Evolutionary conservation across 352 stramenopile species (phyloP), one percentile per base, ranked within the genome.

Genomic region (Saprolegnia diclina): DNA sequence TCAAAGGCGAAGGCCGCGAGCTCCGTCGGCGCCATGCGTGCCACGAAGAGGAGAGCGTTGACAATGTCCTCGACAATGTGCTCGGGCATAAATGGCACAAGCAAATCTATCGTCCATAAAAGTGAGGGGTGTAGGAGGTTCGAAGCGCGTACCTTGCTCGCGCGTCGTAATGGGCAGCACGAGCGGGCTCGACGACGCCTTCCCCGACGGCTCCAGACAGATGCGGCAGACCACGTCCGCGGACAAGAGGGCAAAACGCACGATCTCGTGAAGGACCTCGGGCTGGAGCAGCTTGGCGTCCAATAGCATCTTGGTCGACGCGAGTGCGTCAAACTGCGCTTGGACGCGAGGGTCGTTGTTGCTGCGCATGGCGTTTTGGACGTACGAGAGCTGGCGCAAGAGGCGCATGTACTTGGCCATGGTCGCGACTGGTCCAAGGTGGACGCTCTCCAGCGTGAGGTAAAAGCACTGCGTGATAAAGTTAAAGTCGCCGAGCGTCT

Each of bases 391-490:
- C 66, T 98, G 90, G 1, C 92, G 90, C 10, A 96, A 75, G n/a
- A 97, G 73, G 22, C 83, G 81, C 81, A 92, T 91, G 71, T 92
- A 92, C 56, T 88, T 79, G 6, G 82, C 80, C 24, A 95, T 90
- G 52, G 85, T 87, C 0, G 82, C 84, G 4, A 98, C 88, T 7
- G 96, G 83, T 5, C 93, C 95, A 0, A 99, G 81, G 67, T 98
- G 92, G 48, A 99, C 74, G 1, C 91, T 83, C 22, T 95, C 81
- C 46, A 91, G 92, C 14, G 90, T 96, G 50, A 97, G 85, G 73
- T 98, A 99, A 74, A 98, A 99, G 71, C 90, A 98, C 44, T 96
- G 84, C 13, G 97, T 97, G 74, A 98, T 97, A 73, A 99, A 99
- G 71, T 94, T 97, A 75, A 98, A 98, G 29, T 97, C 74, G 1